These are phyloP conservation scores for Penicillium sp. DNA, from an alignment of 2,329 filamentous ascomycete genomes.

Conservation along the genomic window DNA sequence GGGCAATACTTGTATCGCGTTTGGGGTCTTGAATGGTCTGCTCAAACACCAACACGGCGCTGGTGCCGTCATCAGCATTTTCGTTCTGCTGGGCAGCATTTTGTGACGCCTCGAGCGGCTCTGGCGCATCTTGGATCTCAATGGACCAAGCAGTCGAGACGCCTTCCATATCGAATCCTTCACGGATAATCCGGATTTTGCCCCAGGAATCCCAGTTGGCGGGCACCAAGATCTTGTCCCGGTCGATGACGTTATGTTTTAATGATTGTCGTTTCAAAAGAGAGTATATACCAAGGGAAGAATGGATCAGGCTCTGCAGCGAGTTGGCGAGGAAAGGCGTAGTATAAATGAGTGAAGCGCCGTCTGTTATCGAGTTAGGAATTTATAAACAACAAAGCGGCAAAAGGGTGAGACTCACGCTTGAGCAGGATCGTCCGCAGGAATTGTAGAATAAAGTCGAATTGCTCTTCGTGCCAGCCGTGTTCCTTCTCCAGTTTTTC, in stretches of 20 bases:
- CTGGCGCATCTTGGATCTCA: constrained; percentile 66
- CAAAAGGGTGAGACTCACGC: constrained; percentile 56
- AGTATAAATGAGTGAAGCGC: constrained; percentile 82
- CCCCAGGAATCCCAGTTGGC: constrained; percentile 99
- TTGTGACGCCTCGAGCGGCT: constrained; percentile 26
- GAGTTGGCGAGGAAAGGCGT: constrained; percentile 74
- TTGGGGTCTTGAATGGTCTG: constrained; percentile 76
- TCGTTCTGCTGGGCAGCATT: constrained; percentile 30
- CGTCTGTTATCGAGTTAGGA: constrained; percentile 56
- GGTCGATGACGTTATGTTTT: constrained; percentile 88
- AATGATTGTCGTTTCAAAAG: constrained; percentile 75
- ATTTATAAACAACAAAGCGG: background rate
- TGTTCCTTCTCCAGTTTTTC: constrained; percentile 86
- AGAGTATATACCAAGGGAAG: constrained; percentile 82
- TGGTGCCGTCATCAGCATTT: constrained; percentile 45
- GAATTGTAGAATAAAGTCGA: constrained; percentile 93
- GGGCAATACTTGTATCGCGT: constrained; percentile 60
- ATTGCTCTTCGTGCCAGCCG: constrained; percentile 93
- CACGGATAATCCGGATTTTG: constrained; percentile 88
- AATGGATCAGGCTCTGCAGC: constrained; percentile 78
- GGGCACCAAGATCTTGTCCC: constrained; percentile 91
- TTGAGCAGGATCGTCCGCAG: constrained; percentile 86
- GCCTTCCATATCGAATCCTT: constrained; percentile 88
- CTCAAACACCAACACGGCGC: constrained; percentile 74
- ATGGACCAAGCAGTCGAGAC: constrained; percentile 83